Conservation (phyloP, 2,329 filamentous ascomycete genomes). For the Tothia fuscella region DNA sequence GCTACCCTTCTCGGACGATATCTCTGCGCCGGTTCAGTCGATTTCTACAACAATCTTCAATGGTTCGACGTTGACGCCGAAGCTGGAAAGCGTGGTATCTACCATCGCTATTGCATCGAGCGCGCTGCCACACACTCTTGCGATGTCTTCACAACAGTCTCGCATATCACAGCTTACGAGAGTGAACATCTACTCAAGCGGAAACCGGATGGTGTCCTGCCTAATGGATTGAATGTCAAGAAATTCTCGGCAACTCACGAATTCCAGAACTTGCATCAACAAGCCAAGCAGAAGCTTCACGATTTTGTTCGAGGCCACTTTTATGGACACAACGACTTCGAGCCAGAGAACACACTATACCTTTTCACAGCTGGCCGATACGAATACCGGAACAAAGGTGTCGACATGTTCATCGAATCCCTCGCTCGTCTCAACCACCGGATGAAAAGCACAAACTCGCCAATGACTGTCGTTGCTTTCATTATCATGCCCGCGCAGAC, state of each 20-base stretch:
- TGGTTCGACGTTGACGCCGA: constrained; percentile 94
- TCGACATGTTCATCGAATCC: constrained; percentile 99
- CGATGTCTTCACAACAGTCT: constrained; percentile 97
- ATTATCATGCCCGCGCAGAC: constrained; percentile 99
- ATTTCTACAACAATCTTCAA: constrained; percentile 98
- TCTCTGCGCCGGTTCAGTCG: constrained; percentile 90
- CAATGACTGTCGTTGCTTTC: constrained; percentile 91
- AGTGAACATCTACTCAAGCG: constrained; percentile 95
- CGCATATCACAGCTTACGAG: constrained; percentile 96
- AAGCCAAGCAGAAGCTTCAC: constrained; percentile 94
- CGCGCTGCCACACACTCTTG: constrained; percentile 80
- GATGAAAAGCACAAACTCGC: constrained; percentile 72
- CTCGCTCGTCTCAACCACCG: constrained; percentile 88
- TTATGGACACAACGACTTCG: constrained; percentile 96
- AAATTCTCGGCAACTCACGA: constrained; percentile 98
- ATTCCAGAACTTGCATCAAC: constrained; percentile 95
- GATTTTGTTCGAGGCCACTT: constrained; percentile 98
- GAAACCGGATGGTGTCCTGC: constrained; percentile 91
- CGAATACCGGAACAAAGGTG: constrained; percentile 96
- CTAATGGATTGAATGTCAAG: constrained; percentile 94
- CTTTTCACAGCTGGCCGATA: constrained; percentile 96
- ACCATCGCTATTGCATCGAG: constrained; percentile 97
- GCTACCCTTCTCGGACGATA: constrained; percentile 91
- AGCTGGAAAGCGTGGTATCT: constrained; percentile 95
- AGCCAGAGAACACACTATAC: constrained; percentile 92